Base-by-base conservation (phyloP, 169 alveolate species). In the Cryptosporidium ryanae region DNA sequence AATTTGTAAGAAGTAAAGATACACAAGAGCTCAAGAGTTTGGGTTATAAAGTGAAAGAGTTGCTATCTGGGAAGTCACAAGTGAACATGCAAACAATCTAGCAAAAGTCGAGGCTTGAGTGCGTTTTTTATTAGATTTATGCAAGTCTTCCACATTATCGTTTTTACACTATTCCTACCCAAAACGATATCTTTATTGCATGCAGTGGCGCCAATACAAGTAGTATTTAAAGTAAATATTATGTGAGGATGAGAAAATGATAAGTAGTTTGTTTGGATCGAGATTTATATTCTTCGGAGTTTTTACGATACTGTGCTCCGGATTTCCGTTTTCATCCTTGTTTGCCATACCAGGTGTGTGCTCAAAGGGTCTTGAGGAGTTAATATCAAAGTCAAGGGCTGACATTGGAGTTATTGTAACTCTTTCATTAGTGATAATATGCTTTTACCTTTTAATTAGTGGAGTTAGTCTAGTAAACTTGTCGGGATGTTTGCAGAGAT, bases 291-390 rank as follows among this genome's bases (percentile, higher is more conserved):
- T 52, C 55, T 68, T 68, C 25, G 65, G 83, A 8, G 31, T 55
- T 32, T 68, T 68, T 29, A 68, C 83, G 25, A 1, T 68, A 13
- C 83, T 68, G n/a, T 68, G 83, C n/a, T 68, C 66, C 0, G 66
- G 83, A 23, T 52, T 68, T 18, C 67, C 83, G 55, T 52, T 68
- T 18, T 49, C 83, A 21, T 68, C 83, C 43, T 54, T 68, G 18
- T 23, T 68, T 29, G 83, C 83, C 7, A 18, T 32, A 29, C 83
- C 83, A 31, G 83, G 83, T 12, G 66, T 68, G n/a, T 68, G 83
- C 48, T 68, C 83, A 7, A 68, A 65, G 6, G 52, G 66, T n/a
- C 52, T 68, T 52, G 83, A 34, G 25, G 67, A 65, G 10, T 52
- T 68, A 21, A 21, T 52, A 12, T 31, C 50, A 10, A 27, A 29